Percentiles rank a stretch among this genome's conserved stretches.
Conservation (phyloP, 768 basidiomycete genomes). For the Mycena sanguinolenta region DNA sequence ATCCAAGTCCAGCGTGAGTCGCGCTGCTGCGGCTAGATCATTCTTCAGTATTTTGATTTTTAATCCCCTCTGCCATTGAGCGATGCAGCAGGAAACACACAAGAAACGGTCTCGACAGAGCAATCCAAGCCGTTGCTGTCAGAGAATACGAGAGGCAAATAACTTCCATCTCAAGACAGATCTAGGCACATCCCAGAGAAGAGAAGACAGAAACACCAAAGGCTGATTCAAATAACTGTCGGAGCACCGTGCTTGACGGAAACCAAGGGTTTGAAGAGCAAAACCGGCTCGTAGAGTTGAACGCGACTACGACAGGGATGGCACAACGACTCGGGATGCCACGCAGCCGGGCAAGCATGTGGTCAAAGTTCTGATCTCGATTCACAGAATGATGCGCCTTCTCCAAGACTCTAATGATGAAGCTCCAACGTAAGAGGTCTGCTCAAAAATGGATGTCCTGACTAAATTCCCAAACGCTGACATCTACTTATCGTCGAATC, state of each 20-base stretch:
- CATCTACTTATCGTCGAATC: background rate
- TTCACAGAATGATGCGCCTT: background rate
- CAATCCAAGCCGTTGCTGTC: background rate
- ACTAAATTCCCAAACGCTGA: background rate
- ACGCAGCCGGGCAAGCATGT: background rate
- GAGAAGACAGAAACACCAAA: background rate
- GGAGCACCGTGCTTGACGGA: background rate
- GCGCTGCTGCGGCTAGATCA: too few relatives aligned
- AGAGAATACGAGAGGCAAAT: background rate
- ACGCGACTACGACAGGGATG: background rate
- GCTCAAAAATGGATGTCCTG: background rate
- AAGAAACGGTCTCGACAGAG: too few relatives aligned
- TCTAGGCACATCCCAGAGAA: background rate
- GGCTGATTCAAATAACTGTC: background rate
- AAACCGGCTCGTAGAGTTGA: too few relatives aligned
- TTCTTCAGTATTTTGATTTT: too few relatives aligned
- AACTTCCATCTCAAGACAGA: background rate
- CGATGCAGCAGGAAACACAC: too few relatives aligned
- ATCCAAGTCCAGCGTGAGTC: too few relatives aligned
- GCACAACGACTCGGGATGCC: background rate
- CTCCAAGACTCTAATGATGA: background rate
- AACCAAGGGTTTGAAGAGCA: background rate
- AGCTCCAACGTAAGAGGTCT: background rate
- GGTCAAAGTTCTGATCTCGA: background rate
- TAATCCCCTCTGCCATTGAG: too few relatives aligned